Evolutionary conservation across 805 yeast genomes (phyloP), one percentile per base, ranked within the genome.

Genomic region (Metschnikowia noctiluminum): DNA sequence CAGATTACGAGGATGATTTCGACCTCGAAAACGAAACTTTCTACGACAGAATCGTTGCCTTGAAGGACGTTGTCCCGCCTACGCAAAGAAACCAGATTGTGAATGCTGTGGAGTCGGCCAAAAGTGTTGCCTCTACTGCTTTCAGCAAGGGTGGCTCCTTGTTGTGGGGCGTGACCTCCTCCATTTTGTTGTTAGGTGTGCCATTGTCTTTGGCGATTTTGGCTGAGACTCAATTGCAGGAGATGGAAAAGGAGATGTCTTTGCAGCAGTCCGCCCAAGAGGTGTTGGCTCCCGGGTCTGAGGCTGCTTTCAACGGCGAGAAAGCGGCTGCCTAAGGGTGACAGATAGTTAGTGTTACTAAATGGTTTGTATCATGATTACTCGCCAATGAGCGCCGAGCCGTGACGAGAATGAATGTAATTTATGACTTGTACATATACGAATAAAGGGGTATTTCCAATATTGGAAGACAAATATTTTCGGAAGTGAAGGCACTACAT

Each of bases 31-130:
- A 84, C 63, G 99, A 94, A 76, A 84, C 96, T 31, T 57, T 94
- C 14, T 70, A 76, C 52, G 98, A 94, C 61, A 87, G 99, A 80
- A 68, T 94, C 55, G 81, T 81, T 54, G 99, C 99, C 43, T 80
- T 94, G 62, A 89, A 85, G 70, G 97, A 94, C 66, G 87, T 92
- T 46, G 75, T 94, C 44, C 89, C 97, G 41, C 97, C 97, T 59
- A 79, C 79, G 58, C 90, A 87, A 68, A 86, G 98, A 74, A 65
- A 65, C 43, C 64, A 62, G 38, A 60, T 73, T 58, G 56, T 69
- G 51, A 66, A 74, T 38, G 69, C 80, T 36, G 58, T 62, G 12
- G 59, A 60, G 42, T 44, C 56, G 32, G 53, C 66, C 40, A 61
- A 60, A 50, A 53, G 57, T 13, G 56, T 49, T 35, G 60, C 82